A percentile compares a stretch with the other conserved stretches of the same genome.
phyloP scores from a whole-genome alignment of 495 filamentous ascomycete genomes.

The Trichoderma erinaceum region DNA sequence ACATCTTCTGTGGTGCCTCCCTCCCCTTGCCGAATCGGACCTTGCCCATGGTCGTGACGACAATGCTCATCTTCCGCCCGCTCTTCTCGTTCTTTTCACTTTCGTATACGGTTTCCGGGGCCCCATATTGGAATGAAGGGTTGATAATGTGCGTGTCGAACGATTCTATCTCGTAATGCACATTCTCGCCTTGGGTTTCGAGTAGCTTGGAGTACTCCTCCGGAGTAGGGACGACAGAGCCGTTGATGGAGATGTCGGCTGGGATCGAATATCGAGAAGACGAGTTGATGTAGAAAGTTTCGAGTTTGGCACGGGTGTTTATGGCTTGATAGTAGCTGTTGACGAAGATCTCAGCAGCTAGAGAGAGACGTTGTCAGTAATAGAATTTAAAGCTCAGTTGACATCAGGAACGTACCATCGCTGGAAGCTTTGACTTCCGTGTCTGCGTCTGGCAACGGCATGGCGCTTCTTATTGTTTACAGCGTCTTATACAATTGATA shows the following conservation, averaged over 20 bases:
- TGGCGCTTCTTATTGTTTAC: background rate
- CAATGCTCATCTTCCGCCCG: slow-evolving; percentile 55
- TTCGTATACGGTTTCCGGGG: slow-evolving; percentile 23
- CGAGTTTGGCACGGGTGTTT: slow-evolving; percentile 30
- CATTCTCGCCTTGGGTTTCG: slow-evolving; percentile 23
- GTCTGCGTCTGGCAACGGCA: slow-evolving; percentile 19
- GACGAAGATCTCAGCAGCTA: slow-evolving; percentile 37
- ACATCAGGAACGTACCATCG: slow-evolving; percentile 25
- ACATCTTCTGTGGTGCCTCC: slow-evolving; percentile 52
- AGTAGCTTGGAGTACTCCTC: slow-evolving; percentile 36
- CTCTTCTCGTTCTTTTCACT: slow-evolving; percentile 25
- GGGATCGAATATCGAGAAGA: slow-evolving; percentile 29
- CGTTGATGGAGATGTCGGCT: slow-evolving; percentile 45
- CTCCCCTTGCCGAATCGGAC: slow-evolving; percentile 54
- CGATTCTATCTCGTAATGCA: slow-evolving; percentile 53
- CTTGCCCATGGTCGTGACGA: slow-evolving; percentile 57
- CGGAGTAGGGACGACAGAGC: slow-evolving; percentile 28
- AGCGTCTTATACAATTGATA: background rate
- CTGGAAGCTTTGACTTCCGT: slow-evolving; percentile 24
- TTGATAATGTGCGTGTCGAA: slow-evolving; percentile 69
- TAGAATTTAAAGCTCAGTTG: background rate
- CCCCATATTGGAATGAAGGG: slow-evolving; percentile 44
- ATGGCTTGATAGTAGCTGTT: slow-evolving; percentile 37
- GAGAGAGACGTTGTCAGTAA: background rate
- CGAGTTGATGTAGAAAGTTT: slow-evolving; percentile 32